A percentile compares a stretch with the other conserved stretches of the same genome.
phyloP scores from a whole-genome alignment of 352 stramenopile species.

The Pythium rishiriense region DNA sequence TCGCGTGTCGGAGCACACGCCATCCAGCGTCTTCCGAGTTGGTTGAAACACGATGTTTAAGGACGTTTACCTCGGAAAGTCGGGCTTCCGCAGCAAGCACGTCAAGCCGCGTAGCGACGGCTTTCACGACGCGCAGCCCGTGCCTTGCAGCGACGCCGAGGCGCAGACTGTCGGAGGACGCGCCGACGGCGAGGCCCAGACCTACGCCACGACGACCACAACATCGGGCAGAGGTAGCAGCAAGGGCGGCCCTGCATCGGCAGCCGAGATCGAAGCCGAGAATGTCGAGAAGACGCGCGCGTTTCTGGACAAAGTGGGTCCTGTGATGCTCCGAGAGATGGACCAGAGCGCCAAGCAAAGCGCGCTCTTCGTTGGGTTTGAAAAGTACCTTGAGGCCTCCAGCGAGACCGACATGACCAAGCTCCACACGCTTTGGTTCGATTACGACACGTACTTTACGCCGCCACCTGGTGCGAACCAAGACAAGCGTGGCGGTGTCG shows the following conservation, averaged over 20 bases:
- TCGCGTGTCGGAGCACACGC: too few relatives aligned
- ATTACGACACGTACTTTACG: conserved; percentile 69
- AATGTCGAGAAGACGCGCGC: conserved; percentile 29
- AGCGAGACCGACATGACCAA: conserved; percentile 68
- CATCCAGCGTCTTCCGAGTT: neutral
- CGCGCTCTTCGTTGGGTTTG: conserved; percentile 53
- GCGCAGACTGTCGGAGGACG: conserved; percentile 41
- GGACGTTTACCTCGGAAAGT: conserved; percentile 49
- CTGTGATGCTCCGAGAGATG: conserved; percentile 66
- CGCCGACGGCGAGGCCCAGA: conserved; percentile 46
- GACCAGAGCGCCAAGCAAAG: conserved; percentile 39
- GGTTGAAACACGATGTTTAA: conserved; percentile 44
- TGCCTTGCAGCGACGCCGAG: conserved; percentile 40
- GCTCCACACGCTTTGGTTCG: conserved; percentile 62
- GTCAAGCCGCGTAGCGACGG: conserved; percentile 34
- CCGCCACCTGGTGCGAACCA: neutral
- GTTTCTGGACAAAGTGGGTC: conserved; percentile 46
- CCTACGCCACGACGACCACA: conserved; percentile 32
- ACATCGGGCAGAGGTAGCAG: neutral
- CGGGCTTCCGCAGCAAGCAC: conserved; percentile 58
- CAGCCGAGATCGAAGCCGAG: conserved; percentile 39
- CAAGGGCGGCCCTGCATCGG: conserved; percentile 3
- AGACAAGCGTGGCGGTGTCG: neutral
- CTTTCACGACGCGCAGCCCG: conserved; percentile 31
- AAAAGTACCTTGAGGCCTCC: conserved; percentile 57